A percentile compares a stretch with the other conserved stretches of the same genome.
phyloP scores from a whole-genome alignment of 176 grass and related monocot genomes.

The Echinochloa phyllopogon region DNA sequence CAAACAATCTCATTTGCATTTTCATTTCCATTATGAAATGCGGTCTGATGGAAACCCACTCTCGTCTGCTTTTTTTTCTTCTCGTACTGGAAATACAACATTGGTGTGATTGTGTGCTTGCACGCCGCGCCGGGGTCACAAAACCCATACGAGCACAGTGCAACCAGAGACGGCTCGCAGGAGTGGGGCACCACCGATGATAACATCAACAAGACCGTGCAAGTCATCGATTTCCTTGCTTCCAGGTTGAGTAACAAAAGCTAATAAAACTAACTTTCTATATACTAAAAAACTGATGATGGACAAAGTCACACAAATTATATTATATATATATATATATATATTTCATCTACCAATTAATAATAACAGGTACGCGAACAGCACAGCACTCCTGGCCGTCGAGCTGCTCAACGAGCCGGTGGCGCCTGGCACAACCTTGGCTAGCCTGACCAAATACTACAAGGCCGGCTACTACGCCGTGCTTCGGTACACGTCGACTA shows the following conservation, averaged over 20 bases:
- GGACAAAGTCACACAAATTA: no score
- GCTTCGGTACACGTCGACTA: slow-evolving; percentile 45
- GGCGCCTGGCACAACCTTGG: slow-evolving; percentile 43
- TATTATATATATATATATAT: no score
- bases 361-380: slow-evolving; percentile 53
- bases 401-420: slow-evolving; percentile 77
- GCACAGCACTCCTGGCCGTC: slow-evolving; percentile 53
- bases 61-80: background rate
- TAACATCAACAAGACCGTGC: slow-evolving; percentile 48
- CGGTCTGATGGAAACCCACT: background rate
- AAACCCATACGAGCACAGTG: slow-evolving; percentile 52
- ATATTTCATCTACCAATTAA: no score
- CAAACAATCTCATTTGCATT: no score
- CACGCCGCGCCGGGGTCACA: slow-evolving; percentile 56
- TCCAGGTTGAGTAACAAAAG: slow-evolving; percentile 13
- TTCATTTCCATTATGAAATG: background rate
- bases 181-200: slow-evolving; percentile 49
- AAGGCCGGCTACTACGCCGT: slow-evolving; percentile 59
- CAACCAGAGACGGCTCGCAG: slow-evolving; percentile 41
- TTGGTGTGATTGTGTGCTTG: slow-evolving; percentile 53
- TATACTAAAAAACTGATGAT: no score
- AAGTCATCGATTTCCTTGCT: slow-evolving; percentile 54
- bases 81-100: slow-evolving; percentile 23
- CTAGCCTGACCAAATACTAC: slow-evolving; percentile 64
- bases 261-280: no score